Evolutionary conservation across 1,139 yeast species (phyloP).

Genomic region (Kazachstania sp.): DNA sequence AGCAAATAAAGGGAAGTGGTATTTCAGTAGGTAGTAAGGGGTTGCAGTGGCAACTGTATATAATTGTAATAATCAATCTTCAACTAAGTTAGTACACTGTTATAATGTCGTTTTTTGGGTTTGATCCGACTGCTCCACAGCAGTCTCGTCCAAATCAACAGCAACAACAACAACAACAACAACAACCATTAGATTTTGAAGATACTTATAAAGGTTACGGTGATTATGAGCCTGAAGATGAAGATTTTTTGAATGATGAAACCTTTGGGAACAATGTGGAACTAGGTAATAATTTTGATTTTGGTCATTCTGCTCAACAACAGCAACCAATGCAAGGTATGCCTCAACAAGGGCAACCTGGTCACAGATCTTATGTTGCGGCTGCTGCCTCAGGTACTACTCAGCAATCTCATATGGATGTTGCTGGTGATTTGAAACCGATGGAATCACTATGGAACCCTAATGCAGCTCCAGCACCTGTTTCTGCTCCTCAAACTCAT

Average conservation of each 20-base stretch:
- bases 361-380: constrained; percentile 49
- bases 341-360: constrained; percentile 17
- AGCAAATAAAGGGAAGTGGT: too few species aligned
- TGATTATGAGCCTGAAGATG: constrained; percentile 56
- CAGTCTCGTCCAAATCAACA: constrained; percentile 6
- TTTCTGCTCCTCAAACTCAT: not conserved
- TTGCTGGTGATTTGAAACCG: constrained; percentile 45
- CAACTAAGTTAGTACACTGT: too few species aligned
- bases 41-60: too few species aligned
- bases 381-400: constrained; percentile 34
- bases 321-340: not conserved
- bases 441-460: constrained; percentile 54
- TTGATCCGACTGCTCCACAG: constrained; percentile 17
- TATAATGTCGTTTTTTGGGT: constrained; percentile 30
- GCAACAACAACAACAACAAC: constrained; percentile 17
- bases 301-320: constrained; percentile 36
- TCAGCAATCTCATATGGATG: constrained; percentile 12
- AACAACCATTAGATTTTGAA: constrained; percentile 51
- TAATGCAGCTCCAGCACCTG: not conserved
- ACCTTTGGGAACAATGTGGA: constrained; percentile 67
- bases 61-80: too few species aligned
- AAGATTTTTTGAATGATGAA: constrained; percentile 77
- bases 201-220: constrained; percentile 80
- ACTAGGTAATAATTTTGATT: constrained; percentile 67
- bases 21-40: too few species aligned